Base-by-base conservation (phyloP, 176 grass and related monocot species). In the Triticum aestivum region DNA sequence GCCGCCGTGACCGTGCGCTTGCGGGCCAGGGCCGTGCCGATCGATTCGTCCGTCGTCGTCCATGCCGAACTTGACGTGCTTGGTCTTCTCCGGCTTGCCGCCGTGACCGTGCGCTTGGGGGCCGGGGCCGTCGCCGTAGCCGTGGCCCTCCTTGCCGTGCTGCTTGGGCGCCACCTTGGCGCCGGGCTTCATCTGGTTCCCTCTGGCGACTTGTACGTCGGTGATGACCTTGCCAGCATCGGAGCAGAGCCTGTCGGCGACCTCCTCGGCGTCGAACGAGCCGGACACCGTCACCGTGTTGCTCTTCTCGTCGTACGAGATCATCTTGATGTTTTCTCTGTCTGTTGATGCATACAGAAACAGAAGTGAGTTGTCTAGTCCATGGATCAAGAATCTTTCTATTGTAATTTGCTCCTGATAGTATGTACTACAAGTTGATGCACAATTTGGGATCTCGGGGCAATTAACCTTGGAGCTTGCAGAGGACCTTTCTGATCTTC, bases 401-500 rank as follows among this genome's bases (percentile, higher is more conserved):
- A 0, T 10, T 32, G 17, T 32, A 27, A 12, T 51, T 21, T 21
- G 64, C 29, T 39, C 47, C 37, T 26, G 21, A 6, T 12, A 69
- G n/a, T 44, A 77, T 32, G 35, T 52, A 4, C 44, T 13, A 13
- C 14, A 15, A 52, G 45, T 1, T 51, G 47, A 69, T 17, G 20
- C 3, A 58, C 10, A 18, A 66, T 44, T 12, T 13, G 54, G 15
- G 62, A 72, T 61, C 29, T 37, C 2, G 13, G 15, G 63, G 61
- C 13, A 69, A 59, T 1, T 20, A 90, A 95, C 95, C 93, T 95
- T 95, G 95, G 47, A 98, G 75, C 79, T 91, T 95, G 93, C 89
- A 95, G 47, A 98, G 83, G 85, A 87, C 82, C 81, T 93, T 98
- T 77, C 90, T 86, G 85, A 98, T 95, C 91, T 98, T 98, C 70